These are phyloP conservation scores for Volvox reticuliferus DNA, from an alignment of 139 green algal genomes.

Conservation along the genomic window DNA sequence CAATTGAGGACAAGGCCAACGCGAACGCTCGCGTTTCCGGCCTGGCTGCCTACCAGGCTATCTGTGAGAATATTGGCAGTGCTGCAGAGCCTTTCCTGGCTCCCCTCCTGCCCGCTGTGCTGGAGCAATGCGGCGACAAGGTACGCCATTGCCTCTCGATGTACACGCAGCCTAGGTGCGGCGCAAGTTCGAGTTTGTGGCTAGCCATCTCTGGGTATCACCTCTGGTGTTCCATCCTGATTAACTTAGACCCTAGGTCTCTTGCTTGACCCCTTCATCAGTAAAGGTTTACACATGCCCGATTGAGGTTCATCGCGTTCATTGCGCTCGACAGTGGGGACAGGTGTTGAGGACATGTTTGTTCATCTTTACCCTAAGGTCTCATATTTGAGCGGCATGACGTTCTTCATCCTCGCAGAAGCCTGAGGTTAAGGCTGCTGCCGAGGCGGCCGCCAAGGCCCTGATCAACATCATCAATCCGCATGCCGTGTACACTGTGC, in stretches of 20 bases:
- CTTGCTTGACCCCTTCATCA: too few species aligned
- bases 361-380: too few species aligned
- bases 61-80: constrained; percentile 54
- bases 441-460: constrained; percentile 47
- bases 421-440: constrained; percentile 47
- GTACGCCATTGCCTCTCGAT: constrained; percentile 13
- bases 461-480: constrained; percentile 63
- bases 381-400: too few species aligned
- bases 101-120: constrained; percentile 67
- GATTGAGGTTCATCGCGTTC: too few species aligned
- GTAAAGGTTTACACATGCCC: too few species aligned
- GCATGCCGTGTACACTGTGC: constrained; percentile 63
- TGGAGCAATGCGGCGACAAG: constrained; percentile 82
- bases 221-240: too few species aligned
- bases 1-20: constrained; percentile 48
- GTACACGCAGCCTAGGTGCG: too few species aligned
- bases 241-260: too few species aligned
- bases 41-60: constrained; percentile 56
- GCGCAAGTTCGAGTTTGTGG: too few species aligned
- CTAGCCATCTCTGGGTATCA: too few species aligned
- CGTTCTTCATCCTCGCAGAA: neutral
- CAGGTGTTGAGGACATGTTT: too few species aligned
- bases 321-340: too few species aligned
- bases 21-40: constrained; percentile 52
- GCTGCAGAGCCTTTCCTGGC: constrained; percentile 78